Evolutionary conservation across 2,329 filamentous ascomycete species (phyloP).

Genomic region (Meredithiella fracta): DNA sequence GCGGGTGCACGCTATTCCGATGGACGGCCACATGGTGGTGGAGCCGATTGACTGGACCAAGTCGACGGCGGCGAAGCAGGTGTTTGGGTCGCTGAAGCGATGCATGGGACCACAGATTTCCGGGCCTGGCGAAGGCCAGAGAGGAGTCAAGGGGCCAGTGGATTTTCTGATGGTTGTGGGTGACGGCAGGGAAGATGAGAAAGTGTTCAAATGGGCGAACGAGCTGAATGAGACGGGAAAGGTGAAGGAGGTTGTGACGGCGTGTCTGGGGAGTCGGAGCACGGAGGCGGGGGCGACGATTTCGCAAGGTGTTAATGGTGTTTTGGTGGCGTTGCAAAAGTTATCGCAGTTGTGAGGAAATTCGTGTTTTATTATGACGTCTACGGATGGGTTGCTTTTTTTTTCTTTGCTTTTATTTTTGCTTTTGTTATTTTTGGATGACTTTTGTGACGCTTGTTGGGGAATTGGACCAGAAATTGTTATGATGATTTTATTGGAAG

Average conservation of each 20-base stretch:
- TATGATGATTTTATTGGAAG: too few relatives aligned
- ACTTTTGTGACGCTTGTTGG: too few relatives aligned
- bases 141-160: slow-evolving; percentile 25
- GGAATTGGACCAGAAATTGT: too few relatives aligned
- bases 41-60: slow-evolving; percentile 82
- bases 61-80: slow-evolving; percentile 59
- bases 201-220: slow-evolving; percentile 90
- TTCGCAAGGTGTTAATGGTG: slow-evolving; percentile 82
- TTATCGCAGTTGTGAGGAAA: slow-evolving; percentile 21
- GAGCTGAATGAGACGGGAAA: slow-evolving; percentile 41
- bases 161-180: slow-evolving; percentile 85
- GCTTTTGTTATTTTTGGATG: too few relatives aligned
- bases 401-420: too few relatives aligned
- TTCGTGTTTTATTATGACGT: too few relatives aligned
- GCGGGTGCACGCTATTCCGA: slow-evolving; percentile 65
- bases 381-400: too few relatives aligned
- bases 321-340: slow-evolving; percentile 28
- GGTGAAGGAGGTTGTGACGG: slow-evolving; percentile 60
- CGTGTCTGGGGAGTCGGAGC: slow-evolving; percentile 72
- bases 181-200: slow-evolving; percentile 84
- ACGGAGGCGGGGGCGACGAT: slow-evolving; percentile 75
- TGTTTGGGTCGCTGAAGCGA: slow-evolving; percentile 44
- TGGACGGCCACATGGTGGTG: slow-evolving; percentile 66
- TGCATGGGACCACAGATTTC: slow-evolving; percentile 21
- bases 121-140: slow-evolving; percentile 14